Evolutionary conservation across 192 early-diverging fungal species (phyloP).

Genomic region (Coemansia sp.): DNA sequence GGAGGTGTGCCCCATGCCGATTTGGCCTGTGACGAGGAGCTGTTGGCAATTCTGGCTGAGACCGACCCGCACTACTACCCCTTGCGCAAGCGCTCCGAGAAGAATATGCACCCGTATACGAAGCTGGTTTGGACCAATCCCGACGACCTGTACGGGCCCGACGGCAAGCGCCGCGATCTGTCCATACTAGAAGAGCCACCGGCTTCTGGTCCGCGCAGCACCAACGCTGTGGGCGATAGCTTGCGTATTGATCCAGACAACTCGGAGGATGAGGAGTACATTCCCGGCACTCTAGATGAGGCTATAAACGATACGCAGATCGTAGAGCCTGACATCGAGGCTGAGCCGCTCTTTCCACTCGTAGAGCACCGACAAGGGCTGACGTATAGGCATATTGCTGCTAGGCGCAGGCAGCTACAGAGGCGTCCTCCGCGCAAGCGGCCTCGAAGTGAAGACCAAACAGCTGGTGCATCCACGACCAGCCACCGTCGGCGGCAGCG

Average conservation of each 20-base stretch:
- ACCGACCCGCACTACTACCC: constrained; percentile 26
- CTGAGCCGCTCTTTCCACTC: not conserved
- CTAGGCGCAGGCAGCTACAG: constrained; percentile 9
- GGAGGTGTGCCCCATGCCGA: not conserved
- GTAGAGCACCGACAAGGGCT: constrained; percentile 6
- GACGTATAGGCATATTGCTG: constrained; percentile 34
- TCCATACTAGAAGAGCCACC: constrained; percentile 8
- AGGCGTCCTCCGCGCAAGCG: not conserved
- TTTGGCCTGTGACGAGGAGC: constrained; percentile 1
- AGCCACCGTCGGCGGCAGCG: not conserved
- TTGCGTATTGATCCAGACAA: constrained; percentile 22
- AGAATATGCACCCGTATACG: constrained; percentile 48
- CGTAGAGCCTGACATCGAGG: not conserved
- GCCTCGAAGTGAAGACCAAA: not conserved
- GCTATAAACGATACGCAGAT: constrained; percentile 9
- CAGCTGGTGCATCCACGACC: not conserved
- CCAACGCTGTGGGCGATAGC: not conserved
- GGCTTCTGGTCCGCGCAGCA: not conserved
- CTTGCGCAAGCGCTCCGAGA: constrained; percentile 40
- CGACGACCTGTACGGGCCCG: constrained; percentile 7
- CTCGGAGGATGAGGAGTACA: constrained; percentile 44
- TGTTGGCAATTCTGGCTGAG: constrained; percentile 5
- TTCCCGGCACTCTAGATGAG: constrained; percentile 29
- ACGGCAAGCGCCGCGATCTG: constrained; percentile 10
- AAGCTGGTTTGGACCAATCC: constrained; percentile 49